phyloP scores from a whole-genome alignment of 2,329 filamentous ascomycete genomes.

The Fusarium transvaalense region DNA sequence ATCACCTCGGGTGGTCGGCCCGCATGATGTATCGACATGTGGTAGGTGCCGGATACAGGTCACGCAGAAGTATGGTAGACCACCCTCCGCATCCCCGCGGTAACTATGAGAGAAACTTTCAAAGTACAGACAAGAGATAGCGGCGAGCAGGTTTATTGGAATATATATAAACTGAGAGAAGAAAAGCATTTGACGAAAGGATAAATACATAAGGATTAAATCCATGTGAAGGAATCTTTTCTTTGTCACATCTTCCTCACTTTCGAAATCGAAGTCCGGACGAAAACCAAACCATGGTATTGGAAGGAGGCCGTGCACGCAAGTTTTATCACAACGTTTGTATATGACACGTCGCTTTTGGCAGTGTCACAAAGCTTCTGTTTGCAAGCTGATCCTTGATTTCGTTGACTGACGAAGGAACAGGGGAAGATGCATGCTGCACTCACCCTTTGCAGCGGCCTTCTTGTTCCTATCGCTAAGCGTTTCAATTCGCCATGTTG shows the following conservation, averaged over 20 bases:
- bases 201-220: not conserved
- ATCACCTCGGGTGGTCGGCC: not conserved
- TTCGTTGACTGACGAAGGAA: not conserved
- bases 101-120: not conserved
- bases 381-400: not conserved
- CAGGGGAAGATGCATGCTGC: not conserved
- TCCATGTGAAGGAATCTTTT: not conserved
- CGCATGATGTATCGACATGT: constrained; percentile 3
- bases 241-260: not conserved
- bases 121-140: not conserved
- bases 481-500: not conserved
- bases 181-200: not conserved
- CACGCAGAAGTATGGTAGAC: not conserved
- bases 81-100: not conserved
- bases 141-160: not conserved
- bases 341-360: not conserved
- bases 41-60: not conserved
- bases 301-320: not conserved
- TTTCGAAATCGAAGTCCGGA: not conserved
- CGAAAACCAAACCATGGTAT: constrained; percentile 1
- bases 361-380: not conserved
- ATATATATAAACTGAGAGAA: not conserved
- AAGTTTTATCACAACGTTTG: constrained; percentile 2
- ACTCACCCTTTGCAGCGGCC: not conserved
- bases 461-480: constrained; percentile 1